phyloP scores from a whole-genome alignment of 2,329 filamentous ascomycete species.

The Helminthosporium solani region DNA sequence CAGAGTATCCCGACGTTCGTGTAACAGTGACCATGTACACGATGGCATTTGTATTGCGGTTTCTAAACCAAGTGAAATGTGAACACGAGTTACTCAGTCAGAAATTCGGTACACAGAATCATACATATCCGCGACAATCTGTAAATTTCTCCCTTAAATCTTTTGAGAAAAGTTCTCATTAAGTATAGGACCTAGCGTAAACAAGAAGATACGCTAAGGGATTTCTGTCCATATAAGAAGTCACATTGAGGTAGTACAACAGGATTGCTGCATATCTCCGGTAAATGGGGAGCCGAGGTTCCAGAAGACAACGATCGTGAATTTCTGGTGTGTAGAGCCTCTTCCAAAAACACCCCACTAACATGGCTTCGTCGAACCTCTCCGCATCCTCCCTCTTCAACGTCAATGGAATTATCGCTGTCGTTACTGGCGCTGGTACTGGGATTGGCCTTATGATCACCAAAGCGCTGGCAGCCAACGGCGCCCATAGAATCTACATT shows the following conservation, averaged over 20 bases:
- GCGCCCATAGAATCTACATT: slow-evolving; percentile 22
- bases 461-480: slow-evolving; percentile 20
- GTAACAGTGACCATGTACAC: too few species aligned
- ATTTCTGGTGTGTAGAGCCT: neutral
- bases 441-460: slow-evolving; percentile 25
- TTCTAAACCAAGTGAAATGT: too few species aligned
- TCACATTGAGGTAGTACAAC: too few species aligned
- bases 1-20: too few species aligned
- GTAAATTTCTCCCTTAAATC: too few species aligned
- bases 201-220: neutral
- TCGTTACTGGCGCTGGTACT: slow-evolving; percentile 25
- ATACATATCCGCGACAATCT: too few species aligned
- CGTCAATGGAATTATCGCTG: slow-evolving; percentile 21
- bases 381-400: slow-evolving; percentile 18
- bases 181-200: neutral
- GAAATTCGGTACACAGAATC: too few species aligned
- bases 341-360: neutral
- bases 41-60: too few species aligned
- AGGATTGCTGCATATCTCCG: too few species aligned
- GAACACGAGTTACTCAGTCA: too few species aligned
- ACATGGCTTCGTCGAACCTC: slow-evolving; percentile 7
- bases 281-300: neutral
- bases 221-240: too few species aligned
- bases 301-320: neutral
- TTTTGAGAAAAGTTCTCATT: too few species aligned